A percentile compares a stretch with the other conserved stretches of the same genome.
These are phyloP conservation scores for Debaryomyces maramus DNA, from an alignment of 805 yeast species.

Conservation along the genomic window DNA sequence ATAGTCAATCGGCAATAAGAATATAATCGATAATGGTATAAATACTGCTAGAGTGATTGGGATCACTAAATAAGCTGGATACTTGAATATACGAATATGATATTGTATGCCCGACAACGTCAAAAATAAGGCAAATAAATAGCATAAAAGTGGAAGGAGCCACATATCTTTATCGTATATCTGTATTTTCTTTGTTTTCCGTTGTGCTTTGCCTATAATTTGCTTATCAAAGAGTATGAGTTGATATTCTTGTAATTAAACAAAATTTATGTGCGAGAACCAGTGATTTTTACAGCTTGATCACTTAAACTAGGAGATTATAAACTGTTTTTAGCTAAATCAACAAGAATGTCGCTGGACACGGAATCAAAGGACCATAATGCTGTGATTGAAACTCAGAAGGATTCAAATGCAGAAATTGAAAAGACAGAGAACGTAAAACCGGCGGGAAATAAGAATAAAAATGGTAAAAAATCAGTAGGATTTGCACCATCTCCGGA, in stretches of 20 bases:
- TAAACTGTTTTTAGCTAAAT: too few species aligned
- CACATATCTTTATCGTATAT: slow-evolving; percentile 20
- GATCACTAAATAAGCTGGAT: slow-evolving; percentile 42
- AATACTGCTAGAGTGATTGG: slow-evolving; percentile 61
- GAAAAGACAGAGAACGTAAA: background rate
- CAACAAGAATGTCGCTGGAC: too few species aligned
- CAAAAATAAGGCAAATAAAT: slow-evolving; percentile 25
- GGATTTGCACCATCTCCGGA: slow-evolving; percentile 41
- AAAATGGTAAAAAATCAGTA: slow-evolving; percentile 26
- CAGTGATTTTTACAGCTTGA: too few species aligned
- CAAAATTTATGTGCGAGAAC: too few species aligned
- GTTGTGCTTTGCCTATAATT: background rate
- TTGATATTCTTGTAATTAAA: too few species aligned
- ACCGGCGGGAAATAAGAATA: background rate
- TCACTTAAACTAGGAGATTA: too few species aligned
- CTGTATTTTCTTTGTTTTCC: background rate
- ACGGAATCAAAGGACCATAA: too few species aligned
- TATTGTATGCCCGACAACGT: slow-evolving; percentile 34
- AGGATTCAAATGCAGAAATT: too few species aligned
- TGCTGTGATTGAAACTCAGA: too few species aligned
- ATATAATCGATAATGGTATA: slow-evolving; percentile 73
- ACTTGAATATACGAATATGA: slow-evolving; percentile 35
- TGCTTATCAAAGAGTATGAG: background rate
- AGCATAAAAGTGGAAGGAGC: slow-evolving; percentile 27
- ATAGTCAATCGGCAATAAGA: slow-evolving; percentile 73